These are phyloP conservation scores for Claviceps quebecensis DNA, from an alignment of 2,329 filamentous ascomycete species.

Conservation along the genomic window DNA sequence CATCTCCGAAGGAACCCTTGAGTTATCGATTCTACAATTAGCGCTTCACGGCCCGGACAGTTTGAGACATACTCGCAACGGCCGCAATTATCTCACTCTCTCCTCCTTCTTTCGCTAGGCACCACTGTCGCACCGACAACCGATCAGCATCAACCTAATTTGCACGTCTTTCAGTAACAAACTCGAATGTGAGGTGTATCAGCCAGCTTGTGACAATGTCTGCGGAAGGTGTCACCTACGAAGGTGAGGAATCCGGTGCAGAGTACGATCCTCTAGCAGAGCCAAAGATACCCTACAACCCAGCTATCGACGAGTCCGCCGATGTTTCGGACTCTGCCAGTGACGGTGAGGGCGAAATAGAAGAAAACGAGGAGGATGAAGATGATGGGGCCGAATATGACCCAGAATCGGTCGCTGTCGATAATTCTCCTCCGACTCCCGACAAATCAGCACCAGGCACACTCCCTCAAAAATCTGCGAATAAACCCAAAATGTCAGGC, in stretches of 20 bases:
- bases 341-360: conserved; percentile 33
- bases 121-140: not conserved
- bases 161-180: not conserved
- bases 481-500: conserved; percentile 45
- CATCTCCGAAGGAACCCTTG: not conserved
- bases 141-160: not conserved
- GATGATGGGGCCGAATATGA: conserved; percentile 46
- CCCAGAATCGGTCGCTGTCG: conserved; percentile 38
- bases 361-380: conserved; percentile 36
- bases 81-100: not conserved
- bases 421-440: conserved; percentile 24
- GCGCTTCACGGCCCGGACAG: not conserved
- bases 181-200: not conserved
- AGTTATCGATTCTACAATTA: not conserved
- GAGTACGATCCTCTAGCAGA: conserved; percentile 42
- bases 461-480: conserved; percentile 15
- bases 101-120: not conserved
- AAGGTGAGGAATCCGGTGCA: conserved; percentile 38
- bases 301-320: conserved; percentile 38
- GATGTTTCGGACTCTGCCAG: conserved; percentile 32
- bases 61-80: not conserved
- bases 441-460: conserved; percentile 16
- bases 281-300: conserved; percentile 34
- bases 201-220: conserved; percentile 16
- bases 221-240: conserved; percentile 32